These are phyloP conservation scores for Daldinia loculata DNA, from an alignment of 495 filamentous ascomycete species.

Conservation along the genomic window DNA sequence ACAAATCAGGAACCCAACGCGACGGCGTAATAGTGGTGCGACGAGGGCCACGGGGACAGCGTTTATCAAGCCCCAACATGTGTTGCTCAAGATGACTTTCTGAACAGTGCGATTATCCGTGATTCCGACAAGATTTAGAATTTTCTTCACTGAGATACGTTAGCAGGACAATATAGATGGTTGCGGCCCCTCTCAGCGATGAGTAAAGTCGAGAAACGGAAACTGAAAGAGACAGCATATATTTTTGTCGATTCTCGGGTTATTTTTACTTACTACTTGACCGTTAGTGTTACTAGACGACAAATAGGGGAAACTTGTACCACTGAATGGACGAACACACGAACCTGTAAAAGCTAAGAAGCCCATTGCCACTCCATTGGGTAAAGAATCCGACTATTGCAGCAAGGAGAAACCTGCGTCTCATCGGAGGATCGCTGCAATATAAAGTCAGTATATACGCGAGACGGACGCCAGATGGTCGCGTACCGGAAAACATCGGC, in stretches of 20 bases:
- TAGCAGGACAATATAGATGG: background rate
- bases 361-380: constrained; percentile 64
- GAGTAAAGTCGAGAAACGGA: background rate
- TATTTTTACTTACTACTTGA: constrained; percentile 40
- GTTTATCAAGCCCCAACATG: constrained; percentile 63
- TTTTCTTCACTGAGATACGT: constrained; percentile 50
- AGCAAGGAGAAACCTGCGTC: constrained; percentile 57
- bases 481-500: constrained; percentile 56
- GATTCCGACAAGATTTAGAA: constrained; percentile 57
- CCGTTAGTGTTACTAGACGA: constrained; percentile 1
- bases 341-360: constrained; percentile 55
- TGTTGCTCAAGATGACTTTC: constrained; percentile 63
- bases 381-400: constrained; percentile 32
- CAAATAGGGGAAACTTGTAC: background rate
- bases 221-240: background rate
- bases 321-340: background rate
- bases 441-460: background rate
- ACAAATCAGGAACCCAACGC: constrained; percentile 63
- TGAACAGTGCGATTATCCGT: constrained; percentile 53
- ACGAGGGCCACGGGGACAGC: constrained; percentile 61
- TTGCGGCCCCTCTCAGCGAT: background rate
- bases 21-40: constrained; percentile 58
- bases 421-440: constrained; percentile 56
- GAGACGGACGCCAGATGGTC: background rate
- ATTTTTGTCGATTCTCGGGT: background rate